Base-by-base conservation (phyloP, 768 basidiomycete species). In the Rhizopogon rudus region DNA sequence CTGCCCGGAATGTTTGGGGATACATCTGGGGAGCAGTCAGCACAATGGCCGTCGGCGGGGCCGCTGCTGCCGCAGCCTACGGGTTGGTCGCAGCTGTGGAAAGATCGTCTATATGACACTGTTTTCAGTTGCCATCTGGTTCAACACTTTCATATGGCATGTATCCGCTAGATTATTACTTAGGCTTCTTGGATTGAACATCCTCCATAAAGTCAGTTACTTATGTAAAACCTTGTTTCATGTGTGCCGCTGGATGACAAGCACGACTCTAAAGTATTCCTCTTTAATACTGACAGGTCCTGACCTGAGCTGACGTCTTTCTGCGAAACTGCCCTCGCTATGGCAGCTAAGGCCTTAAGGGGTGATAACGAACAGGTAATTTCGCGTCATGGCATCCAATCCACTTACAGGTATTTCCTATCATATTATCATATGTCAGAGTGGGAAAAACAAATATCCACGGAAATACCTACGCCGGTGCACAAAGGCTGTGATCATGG, bases 1-100 rank as follows among this genome's bases (percentile, higher is more conserved):
- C 84, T 39, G 88, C 89, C 1, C 71, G 68, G 35, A 84, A 83
- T 3, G 62, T 75, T 0, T 72, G 75, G 31, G 88, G 88, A 3
- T 95, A 96, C 65, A 65, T 93, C 5, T 91, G 89, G 82, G 95
- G 95, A 13, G 92, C 93, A 5, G 66, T 91, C 20, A 88, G 84
- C 63, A 99, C 93, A 16, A 76, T 96, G 54, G 72, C 89, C 41
- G 96, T 98, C 1, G 96, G 96, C 37, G 94, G 93, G 10, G 71
- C 89, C 0, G 96, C 96, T 0, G 96, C 96, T 0, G 93, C 82
- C 0, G 83, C 86, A 0, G 83, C 86, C 0, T 87, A 82, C 57
- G 79, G 71, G 12, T 73, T 86, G 50, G 84, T 86, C 50, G 77
- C 75, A 35, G 62, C 75, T 1, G 63, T 87, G 40, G 83, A 83